phyloP scores from a whole-genome alignment of 1,284 basidiomycete species.

The Trichosporon sp. region DNA sequence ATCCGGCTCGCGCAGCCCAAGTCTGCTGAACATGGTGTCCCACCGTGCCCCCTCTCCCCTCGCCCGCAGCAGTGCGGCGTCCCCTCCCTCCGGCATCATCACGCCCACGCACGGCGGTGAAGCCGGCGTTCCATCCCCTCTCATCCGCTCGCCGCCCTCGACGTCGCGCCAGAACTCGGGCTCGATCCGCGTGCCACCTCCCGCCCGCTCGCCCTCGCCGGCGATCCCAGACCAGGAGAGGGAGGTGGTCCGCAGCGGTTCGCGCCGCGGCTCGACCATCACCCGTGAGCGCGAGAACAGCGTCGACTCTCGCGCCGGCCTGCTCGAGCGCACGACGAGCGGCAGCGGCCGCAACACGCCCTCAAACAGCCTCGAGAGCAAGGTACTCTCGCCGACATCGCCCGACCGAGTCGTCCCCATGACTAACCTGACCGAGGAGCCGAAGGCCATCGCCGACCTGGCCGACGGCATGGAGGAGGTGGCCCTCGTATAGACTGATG shows the following conservation, averaged over 20 bases:
- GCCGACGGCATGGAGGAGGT: background rate
- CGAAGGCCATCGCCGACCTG: background rate
- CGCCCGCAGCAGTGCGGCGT: conserved; percentile 7
- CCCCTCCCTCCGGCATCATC: background rate
- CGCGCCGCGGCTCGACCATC: background rate
- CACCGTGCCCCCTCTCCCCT: conserved; percentile 30
- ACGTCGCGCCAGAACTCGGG: background rate
- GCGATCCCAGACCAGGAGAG: background rate
- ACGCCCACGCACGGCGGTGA: background rate
- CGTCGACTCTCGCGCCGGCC: background rate
- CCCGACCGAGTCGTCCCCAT: background rate
- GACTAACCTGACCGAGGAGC: background rate
- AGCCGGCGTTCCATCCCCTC: background rate
- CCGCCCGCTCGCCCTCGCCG: background rate
- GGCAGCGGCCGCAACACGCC: background rate
- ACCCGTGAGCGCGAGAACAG: background rate
- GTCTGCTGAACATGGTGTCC: conserved; percentile 11
- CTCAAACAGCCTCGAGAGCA: background rate
- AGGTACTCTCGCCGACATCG: background rate
- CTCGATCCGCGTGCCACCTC: background rate
- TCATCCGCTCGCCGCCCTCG: background rate
- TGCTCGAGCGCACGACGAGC: background rate
- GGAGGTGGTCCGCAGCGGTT: background rate
- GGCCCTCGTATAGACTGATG: background rate
- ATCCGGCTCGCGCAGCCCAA: conserved; percentile 5